phyloP scores from a whole-genome alignment of 257 asterid genomes.

The Penstemon davidsonii region DNA sequence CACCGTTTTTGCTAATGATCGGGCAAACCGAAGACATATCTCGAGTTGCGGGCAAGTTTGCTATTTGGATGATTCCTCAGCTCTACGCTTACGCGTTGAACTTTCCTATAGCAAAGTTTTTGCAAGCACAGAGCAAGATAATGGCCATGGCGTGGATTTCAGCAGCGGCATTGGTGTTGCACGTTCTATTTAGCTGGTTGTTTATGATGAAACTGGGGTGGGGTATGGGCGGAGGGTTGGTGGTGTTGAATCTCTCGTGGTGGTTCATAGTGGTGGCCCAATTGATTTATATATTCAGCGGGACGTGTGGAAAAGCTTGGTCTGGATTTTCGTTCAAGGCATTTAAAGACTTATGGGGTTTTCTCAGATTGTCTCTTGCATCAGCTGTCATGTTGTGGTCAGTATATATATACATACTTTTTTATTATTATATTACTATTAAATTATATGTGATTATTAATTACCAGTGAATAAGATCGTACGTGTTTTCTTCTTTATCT shows the following conservation, averaged over 20 bases:
- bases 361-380: constrained; percentile 33
- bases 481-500: not conserved
- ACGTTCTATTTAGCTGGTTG: constrained; percentile 32
- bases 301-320: constrained; percentile 35
- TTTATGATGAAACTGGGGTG: constrained; percentile 30
- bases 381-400: constrained; percentile 41
- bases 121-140: constrained; percentile 38
- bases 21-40: constrained; percentile 34
- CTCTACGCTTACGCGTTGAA: constrained; percentile 36
- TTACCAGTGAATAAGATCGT: too few relatives aligned
- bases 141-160: constrained; percentile 36
- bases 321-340: constrained; percentile 33
- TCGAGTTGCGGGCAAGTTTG: constrained; percentile 29
- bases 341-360: constrained; percentile 26
- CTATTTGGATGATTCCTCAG: constrained; percentile 40
- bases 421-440: not conserved
- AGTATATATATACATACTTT: not conserved
- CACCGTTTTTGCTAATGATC: constrained; percentile 24
- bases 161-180: constrained; percentile 24
- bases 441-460: not conserved
- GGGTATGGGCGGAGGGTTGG: constrained; percentile 34
- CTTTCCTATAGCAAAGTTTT: constrained; percentile 35
- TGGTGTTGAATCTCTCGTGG: constrained; percentile 35
- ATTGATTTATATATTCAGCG: constrained; percentile 26
- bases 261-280: constrained; percentile 36